These are phyloP conservation scores for Vigna trinervia DNA, from an alignment of 306 rosid genomes.

Conservation along the genomic window DNA sequence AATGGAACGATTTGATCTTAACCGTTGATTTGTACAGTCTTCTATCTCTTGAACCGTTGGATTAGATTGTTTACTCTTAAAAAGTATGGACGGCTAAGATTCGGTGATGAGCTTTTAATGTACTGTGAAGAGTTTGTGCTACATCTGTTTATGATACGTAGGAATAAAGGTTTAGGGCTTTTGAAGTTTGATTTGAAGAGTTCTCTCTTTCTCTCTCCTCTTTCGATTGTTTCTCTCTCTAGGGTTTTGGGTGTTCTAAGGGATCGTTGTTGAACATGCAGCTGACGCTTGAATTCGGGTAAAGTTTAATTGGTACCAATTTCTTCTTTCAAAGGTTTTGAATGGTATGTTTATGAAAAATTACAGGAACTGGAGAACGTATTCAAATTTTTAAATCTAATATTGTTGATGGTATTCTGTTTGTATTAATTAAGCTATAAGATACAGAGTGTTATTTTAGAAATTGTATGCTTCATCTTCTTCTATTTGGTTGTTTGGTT, in stretches of 20 bases:
- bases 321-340: too few species aligned
- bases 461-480: constrained; percentile 8
- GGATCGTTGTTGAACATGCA: constrained; percentile 58
- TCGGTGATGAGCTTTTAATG: not conserved
- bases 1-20: not conserved
- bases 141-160: constrained; percentile 16
- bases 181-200: not conserved
- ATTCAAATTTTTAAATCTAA: too few species aligned
- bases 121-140: constrained; percentile 5
- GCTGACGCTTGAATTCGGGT: constrained; percentile 81
- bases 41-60: constrained; percentile 1
- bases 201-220: not conserved
- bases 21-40: constrained; percentile 34
- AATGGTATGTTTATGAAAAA: too few species aligned
- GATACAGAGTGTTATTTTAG: not conserved
- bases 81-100: constrained; percentile 3
- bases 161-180: constrained; percentile 13
- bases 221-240: constrained; percentile 24
- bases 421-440: too few species aligned
- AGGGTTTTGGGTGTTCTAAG: constrained; percentile 45
- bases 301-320: too few species aligned
- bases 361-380: too few species aligned
- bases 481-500: not conserved
- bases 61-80: not conserved
- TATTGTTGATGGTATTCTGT: not conserved